Conservation (phyloP, 1,284 basidiomycete genomes). For the Garcileccinum viscosum region DNA sequence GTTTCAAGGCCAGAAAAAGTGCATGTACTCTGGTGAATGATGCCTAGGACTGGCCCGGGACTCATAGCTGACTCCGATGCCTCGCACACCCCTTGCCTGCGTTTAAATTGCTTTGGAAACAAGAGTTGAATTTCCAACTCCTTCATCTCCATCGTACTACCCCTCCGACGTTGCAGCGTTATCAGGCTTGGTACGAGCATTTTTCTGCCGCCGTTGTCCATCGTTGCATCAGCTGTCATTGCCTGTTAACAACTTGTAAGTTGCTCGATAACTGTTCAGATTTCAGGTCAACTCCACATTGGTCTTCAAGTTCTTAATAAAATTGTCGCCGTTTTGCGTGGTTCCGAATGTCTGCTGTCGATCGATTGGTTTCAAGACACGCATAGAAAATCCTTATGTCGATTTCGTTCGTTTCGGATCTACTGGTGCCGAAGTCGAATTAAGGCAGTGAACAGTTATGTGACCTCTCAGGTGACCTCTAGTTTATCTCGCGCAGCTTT, state of each 20-base stretch:
- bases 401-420: background rate
- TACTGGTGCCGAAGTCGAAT: background rate
- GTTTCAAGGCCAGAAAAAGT: background rate
- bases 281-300: too few species aligned
- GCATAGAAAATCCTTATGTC: too few species aligned
- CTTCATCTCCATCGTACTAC: background rate
- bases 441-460: background rate
- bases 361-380: background rate
- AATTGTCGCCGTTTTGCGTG: background rate
- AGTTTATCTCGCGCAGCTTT: background rate
- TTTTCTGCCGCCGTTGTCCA: background rate
- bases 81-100: too few species aligned
- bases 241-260: too few species aligned
- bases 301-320: background rate
- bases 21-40: too few species aligned
- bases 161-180: background rate
- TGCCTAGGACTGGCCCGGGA: too few species aligned
- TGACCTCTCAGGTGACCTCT: background rate
- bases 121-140: background rate
- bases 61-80: too few species aligned
- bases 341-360: background rate
- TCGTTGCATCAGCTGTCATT: background rate
- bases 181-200: background rate
- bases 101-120: background rate
- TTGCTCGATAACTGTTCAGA: background rate